A percentile compares a stretch with the other conserved stretches of the same genome.
Evolutionary conservation across 2,329 filamentous ascomycete species (phyloP).

Genomic region (Trichophyton verrucosum): DNA sequence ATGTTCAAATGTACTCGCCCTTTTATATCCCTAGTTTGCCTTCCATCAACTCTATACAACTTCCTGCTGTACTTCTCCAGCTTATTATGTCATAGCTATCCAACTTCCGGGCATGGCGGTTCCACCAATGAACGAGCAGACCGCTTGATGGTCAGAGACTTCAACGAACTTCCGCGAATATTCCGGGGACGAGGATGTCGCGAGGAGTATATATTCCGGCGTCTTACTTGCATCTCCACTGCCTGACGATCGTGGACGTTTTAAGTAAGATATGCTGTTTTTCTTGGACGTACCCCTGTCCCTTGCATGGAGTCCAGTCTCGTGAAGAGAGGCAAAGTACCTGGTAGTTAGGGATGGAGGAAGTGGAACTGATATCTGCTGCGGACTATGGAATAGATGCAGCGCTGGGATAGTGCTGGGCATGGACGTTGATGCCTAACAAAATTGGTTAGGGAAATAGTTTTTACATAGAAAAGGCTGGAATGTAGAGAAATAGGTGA

Average conservation of each 20-base stretch:
- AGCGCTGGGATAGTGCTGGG: too few species aligned
- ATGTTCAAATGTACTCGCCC: neutral
- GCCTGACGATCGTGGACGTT: neutral
- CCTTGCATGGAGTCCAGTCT: neutral
- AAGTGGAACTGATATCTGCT: too few species aligned
- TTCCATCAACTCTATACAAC: neutral
- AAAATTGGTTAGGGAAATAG: too few species aligned
- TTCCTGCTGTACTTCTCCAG: neutral
- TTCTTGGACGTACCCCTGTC: neutral
- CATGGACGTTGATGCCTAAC: too few species aligned
- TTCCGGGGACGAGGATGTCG: too few species aligned
- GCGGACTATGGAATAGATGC: too few species aligned
- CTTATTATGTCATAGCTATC: conserved; percentile 1
- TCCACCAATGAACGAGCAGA: neutral
- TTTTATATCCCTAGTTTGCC: neutral
- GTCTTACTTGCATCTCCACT: neutral
- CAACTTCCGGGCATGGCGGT: neutral
- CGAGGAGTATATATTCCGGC: neutral
- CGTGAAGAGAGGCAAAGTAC: too few species aligned
- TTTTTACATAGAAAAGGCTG: neutral
- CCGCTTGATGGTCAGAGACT: too few species aligned
- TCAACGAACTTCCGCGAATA: too few species aligned
- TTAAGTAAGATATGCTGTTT: neutral
- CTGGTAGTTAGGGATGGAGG: too few species aligned
- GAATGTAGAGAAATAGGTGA: neutral